Conservation (phyloP, 768 basidiomycete genomes). For the Pleurotus platypus region DNA sequence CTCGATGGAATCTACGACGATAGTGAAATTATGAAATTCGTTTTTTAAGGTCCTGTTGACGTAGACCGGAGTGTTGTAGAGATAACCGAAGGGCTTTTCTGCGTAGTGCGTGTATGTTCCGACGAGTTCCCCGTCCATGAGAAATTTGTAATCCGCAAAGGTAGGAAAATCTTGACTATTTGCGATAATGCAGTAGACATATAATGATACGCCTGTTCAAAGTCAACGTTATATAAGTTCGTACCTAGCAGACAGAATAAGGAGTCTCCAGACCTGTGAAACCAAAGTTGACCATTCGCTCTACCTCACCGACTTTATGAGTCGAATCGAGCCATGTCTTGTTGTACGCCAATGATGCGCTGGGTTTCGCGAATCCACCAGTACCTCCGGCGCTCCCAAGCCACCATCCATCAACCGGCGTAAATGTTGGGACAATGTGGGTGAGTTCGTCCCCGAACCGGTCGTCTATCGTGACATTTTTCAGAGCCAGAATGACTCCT, state of each 20-base stretch:
- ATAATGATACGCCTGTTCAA: neutral
- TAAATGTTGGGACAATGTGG: too few relatives aligned
- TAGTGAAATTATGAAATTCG: neutral
- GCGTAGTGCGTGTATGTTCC: neutral
- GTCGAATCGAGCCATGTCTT: too few relatives aligned
- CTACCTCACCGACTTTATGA: neutral
- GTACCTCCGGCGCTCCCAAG: too few relatives aligned
- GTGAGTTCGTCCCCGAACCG: too few relatives aligned
- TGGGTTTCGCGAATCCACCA: too few relatives aligned
- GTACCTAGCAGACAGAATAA: neutral
- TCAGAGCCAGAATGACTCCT: too few relatives aligned
- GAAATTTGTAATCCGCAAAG: neutral
- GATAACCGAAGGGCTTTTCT: neutral
- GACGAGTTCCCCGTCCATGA: neutral
- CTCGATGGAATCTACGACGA: neutral
- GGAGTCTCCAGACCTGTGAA: neutral
- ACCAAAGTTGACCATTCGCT: too few relatives aligned
- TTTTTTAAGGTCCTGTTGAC: neutral
- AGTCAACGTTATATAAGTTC: too few relatives aligned
- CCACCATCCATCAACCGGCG: too few relatives aligned
- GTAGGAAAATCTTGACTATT: neutral
- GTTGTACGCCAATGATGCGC: neutral
- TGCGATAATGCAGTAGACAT: slow-evolving; percentile 1
- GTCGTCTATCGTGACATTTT: too few relatives aligned
- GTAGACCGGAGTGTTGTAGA: neutral